Conservation (phyloP, 345 rosid species). For the Capsella bursapastoris region DNA sequence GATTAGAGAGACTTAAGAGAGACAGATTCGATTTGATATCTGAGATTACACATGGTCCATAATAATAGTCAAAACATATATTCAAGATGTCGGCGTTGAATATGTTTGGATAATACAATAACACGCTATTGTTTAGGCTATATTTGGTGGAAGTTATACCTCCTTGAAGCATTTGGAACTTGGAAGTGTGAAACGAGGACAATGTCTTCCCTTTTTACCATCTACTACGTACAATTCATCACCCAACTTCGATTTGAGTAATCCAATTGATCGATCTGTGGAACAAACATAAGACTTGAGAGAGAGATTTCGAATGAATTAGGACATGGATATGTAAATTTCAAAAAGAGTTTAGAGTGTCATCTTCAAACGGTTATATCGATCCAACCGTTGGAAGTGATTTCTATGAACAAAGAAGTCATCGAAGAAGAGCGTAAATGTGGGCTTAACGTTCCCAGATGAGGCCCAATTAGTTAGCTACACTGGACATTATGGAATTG, state of each 20-base stretch:
- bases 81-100: constrained; percentile 25
- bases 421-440: neutral
- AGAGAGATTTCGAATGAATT: neutral
- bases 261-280: neutral
- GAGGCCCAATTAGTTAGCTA: neutral
- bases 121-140: neutral
- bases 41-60: neutral
- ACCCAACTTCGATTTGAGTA: neutral
- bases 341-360: neutral
- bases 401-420: neutral
- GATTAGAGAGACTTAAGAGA: neutral
- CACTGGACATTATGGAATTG: neutral
- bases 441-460: neutral
- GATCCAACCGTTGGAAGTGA: neutral
- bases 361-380: neutral
- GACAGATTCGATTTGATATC: constrained; percentile 14
- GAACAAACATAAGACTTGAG: neutral
- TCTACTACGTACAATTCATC: neutral
- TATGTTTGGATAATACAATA: neutral
- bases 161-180: neutral
- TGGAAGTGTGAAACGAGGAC: neutral
- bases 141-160: neutral
- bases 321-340: neutral
- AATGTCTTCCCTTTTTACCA: neutral
- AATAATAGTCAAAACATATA: constrained; percentile 9